Base-by-base conservation (phyloP, 176 grass and related monocot species). In the Saccharum officinarum region DNA sequence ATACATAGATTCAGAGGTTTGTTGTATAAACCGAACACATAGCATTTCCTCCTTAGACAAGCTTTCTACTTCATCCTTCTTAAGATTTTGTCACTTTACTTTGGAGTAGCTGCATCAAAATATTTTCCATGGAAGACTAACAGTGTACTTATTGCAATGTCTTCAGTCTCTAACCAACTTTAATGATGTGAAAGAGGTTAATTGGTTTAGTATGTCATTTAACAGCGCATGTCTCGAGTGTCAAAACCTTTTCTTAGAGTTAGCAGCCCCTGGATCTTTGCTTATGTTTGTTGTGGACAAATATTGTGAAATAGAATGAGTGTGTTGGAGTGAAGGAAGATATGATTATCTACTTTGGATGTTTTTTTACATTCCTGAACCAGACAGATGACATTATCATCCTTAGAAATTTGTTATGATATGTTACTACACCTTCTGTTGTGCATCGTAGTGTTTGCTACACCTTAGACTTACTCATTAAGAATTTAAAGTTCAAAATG, bases 1-100 rank as follows among this genome's bases (percentile, higher is more conserved):
- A 39, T 97, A 87, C 78, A 86, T 95, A 64, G 88, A 93, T 61
- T 66, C 71, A 82, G 85, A 91, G 94, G 88, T 92, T 55, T 69
- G 79, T 67, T 69, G 46, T 37, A 67, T 78, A 67, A 30, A 39
- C 45, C 55, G 14, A 66, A 82, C 67, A 72, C 13, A 52, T 72
- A 73, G 26, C 8, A 44, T 78, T 60, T 67, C 7, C 75, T 83
- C 10, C 10, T 46, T 73, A 30, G 36, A 45, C 17, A 73, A 67
- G 28, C 16, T 77, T 82, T 70, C 23, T 62, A 54, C 10, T 26
- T 14, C 64, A 80, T 37, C 64, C 42, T 52, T 54, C 9, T 75
- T 75, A 55, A 50, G 18, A 67, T 23, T 67, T 54, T 81, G 20
- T 23, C 7, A 10, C 11, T 49, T 41, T 67, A 34, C 18, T 37